Evolutionary conservation across 177 flowering plant species (phyloP), one percentile per base, ranked within the genome.

Genomic region (Vitis hybrid): DNA sequence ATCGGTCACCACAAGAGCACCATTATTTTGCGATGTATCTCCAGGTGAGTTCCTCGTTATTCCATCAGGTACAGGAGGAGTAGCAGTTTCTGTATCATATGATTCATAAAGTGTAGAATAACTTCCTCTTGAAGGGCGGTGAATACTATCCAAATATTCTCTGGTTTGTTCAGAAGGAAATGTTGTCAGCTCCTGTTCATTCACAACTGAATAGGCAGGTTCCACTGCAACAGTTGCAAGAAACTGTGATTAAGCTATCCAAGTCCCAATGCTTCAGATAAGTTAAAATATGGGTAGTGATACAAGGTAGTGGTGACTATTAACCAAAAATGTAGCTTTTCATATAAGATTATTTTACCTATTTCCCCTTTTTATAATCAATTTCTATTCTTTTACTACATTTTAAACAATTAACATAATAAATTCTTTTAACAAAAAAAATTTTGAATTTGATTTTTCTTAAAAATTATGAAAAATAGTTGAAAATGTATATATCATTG

Each of bases 121-220:
- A 32, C 78, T 81, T 61, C 72, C 79, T 66, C 72, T 63, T 61
- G 87, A 76, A 80, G 83, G 76, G 11, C 55, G 66, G 59, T 53
- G 66, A 73, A 67, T 75, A 70, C 58, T 53, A 70, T 65, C 51
- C 41, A 61, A 12, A 30, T 75, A 52, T 53, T 70, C 80, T 64
- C 53, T 68, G 55, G 60, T 14, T 63, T 71, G 71, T 66, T 62
- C 80, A 61, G 92, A 77, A 76, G 90, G 58, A 74, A 87, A 79
- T 60, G 86, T 76, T 62, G 71, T 70, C 75, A 88, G 21, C 77
- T 90, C 97, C 69, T 79, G 86, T 46, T 57, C 86, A 74, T 76
- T 69, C 18, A 24, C 24, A 63, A 17, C 55, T 52, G 79, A 67
- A 79, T 80, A 57, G 41, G 70, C 13, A 51, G 68, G 48, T 75